Evolutionary conservation across 2,329 filamentous ascomycete species (phyloP).

Genomic region (Fusarium sp.): DNA sequence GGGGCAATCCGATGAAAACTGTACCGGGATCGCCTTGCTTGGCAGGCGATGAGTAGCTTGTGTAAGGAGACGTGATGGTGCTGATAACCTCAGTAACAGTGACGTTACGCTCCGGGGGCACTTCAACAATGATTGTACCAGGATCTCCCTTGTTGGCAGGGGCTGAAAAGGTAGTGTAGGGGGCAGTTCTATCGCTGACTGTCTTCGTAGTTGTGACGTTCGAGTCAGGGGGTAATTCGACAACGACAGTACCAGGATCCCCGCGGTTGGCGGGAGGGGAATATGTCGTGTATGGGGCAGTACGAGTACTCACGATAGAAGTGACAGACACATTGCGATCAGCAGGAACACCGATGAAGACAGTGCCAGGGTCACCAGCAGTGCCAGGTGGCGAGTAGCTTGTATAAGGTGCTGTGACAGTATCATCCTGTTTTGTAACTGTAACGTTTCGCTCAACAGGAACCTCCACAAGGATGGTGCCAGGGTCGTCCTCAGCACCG

Average conservation of each 20-base stretch:
- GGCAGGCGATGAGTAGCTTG: conserved; percentile 8
- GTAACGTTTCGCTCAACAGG: conserved; percentile 29
- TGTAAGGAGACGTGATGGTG: conserved; percentile 19
- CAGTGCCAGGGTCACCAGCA: conserved; percentile 24
- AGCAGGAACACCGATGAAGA: conserved; percentile 12
- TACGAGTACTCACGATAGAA: background rate
- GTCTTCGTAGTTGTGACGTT: conserved; percentile 13
- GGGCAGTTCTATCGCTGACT: background rate
- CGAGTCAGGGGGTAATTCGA: conserved; percentile 8
- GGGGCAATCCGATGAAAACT: conserved; percentile 14
- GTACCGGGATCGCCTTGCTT: conserved; percentile 23
- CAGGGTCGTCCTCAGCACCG: conserved; percentile 19
- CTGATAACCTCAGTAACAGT: conserved; percentile 24
- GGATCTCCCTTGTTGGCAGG: conserved; percentile 13
- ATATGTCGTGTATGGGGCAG: conserved; percentile 5
- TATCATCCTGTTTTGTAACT: conserved; percentile 14
- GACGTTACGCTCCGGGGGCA: conserved; percentile 20
- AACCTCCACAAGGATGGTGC: conserved; percentile 25
- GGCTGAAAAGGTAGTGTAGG: conserved; percentile 13
- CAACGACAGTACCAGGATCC: conserved; percentile 13
- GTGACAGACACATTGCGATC: conserved; percentile 6
- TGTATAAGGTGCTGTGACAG: conserved; percentile 19
- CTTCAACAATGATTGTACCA: conserved; percentile 21
- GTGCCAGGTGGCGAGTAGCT: conserved; percentile 16
- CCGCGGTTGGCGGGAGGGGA: background rate